These are phyloP conservation scores for Botrytis pseudocinerea DNA, from an alignment of 2,329 filamentous ascomycete species.

Conservation along the genomic window DNA sequence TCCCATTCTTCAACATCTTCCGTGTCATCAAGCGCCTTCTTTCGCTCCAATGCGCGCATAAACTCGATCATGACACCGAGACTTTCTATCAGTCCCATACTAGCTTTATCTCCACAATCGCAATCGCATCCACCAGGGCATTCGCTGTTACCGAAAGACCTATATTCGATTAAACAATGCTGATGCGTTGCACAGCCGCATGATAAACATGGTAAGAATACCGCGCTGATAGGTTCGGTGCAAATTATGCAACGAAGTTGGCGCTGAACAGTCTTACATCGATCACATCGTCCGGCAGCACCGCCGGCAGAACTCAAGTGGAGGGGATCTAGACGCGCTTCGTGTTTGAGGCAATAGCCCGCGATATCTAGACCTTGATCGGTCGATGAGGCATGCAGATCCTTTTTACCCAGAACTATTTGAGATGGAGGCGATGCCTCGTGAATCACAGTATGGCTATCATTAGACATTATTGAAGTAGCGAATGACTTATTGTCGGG, in stretches of 20 bases:
- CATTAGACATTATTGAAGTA: conserved; percentile 36
- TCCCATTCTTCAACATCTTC: conserved; percentile 33
- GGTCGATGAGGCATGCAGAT: conserved; percentile 51
- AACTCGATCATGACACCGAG: conserved; percentile 50
- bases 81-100: conserved; percentile 58
- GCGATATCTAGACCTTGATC: conserved; percentile 60
- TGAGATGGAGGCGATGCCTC: conserved; percentile 45
- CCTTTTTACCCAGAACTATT: conserved; percentile 58
- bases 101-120: conserved; percentile 58
- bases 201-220: conserved; percentile 61
- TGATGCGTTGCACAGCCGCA: conserved; percentile 65
- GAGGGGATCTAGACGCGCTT: conserved; percentile 61
- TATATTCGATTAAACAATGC: conserved; percentile 46
- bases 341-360: conserved; percentile 63
- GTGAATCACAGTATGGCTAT: conserved; percentile 31
- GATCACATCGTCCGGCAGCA: conserved; percentile 51
- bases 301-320: conserved; percentile 44
- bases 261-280: conserved; percentile 55
- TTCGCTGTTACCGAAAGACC: conserved; percentile 46
- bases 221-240: conserved; percentile 57
- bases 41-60: conserved; percentile 31
- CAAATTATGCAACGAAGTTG: conserved; percentile 65
- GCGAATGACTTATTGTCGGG: conserved; percentile 36
- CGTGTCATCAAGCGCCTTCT: conserved; percentile 26
- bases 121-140: conserved; percentile 68